Base-by-base conservation (phyloP, 805 yeast species). In the Maudiozyma serrabonitensis region DNA sequence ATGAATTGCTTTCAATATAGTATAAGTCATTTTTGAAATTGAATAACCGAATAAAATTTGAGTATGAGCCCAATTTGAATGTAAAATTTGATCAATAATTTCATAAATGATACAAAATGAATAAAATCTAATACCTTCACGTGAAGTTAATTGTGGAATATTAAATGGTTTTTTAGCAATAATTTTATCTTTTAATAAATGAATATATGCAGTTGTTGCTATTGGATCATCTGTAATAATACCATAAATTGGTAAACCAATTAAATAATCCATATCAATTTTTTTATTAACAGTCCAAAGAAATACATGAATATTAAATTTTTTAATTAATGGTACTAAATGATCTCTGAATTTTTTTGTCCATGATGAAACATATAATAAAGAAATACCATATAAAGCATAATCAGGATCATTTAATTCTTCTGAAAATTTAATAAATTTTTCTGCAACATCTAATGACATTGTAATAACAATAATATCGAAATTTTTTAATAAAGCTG, bases 381-480 rank as follows among this genome's bases (percentile, higher is more conserved):
- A 47, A 13, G 88, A 82, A 41, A 82, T 75, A 32, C 82, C 85
- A 28, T 72, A 70, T 47, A 81, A 71, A 63, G 77, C 80, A 56
- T 71, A 72, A 56, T 78, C 78, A 18, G 60, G 54, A 45, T 67
- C 56, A 8, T 71, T 67, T 39, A 72, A 54, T 42, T 67, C 54
- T 41, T 64, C 54, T 26, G 75, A 69, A 42, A 75, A 75, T 45
- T 63, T 52, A 18, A 70, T 56, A 19, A 70, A 67, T 4, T 51
- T 49, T 16, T 56, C 50, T 9, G 74, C 69, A 32, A 64, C 54
- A 4, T 63, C 60, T 25, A 70, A 57, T 1, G 71, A 64, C 35
- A 69, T 54, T 4, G 70, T 56, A 25, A 69, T 71, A 46, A 65
- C 70, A 23, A 71, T 62, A 19, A 69, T 59, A 19, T 62, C 54